Percentiles rank a stretch among this genome's conserved stretches.
These are phyloP conservation scores for Calonectria pseudoturangicola DNA, from an alignment of 2,329 filamentous ascomycete genomes.

Conservation along the genomic window DNA sequence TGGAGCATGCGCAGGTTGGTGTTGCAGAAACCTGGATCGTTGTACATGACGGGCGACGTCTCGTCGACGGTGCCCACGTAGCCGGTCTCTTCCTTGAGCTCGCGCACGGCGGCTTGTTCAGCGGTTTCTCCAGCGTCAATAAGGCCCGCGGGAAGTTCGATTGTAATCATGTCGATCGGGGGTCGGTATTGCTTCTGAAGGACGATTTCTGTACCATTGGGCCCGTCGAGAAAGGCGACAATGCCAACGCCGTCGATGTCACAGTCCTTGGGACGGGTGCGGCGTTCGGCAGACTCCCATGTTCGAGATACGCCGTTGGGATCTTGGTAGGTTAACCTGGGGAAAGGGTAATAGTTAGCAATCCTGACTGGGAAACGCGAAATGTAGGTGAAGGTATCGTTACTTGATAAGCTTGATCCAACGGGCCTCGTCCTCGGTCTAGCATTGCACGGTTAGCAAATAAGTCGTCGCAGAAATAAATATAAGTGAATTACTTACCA, in stretches of 20 bases:
- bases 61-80: constrained; percentile 74
- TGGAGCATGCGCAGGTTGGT: constrained; percentile 83
- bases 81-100: constrained; percentile 80
- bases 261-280: constrained; percentile 76
- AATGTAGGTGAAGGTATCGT: constrained; percentile 10
- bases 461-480: background rate
- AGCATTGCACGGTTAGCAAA: constrained; percentile 6
- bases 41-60: constrained; percentile 80
- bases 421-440: constrained; percentile 72
- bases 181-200: constrained; percentile 82
- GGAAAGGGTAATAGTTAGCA: constrained; percentile 18
- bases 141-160: constrained; percentile 80
- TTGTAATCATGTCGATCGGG: constrained; percentile 74
- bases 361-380: constrained; percentile 1
- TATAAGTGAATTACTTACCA: constrained; percentile 59
- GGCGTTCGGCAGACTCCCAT: constrained; percentile 85
- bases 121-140: constrained; percentile 77
- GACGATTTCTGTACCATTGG: constrained; percentile 72
- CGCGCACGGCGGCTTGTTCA: constrained; percentile 77
- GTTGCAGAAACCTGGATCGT: constrained; percentile 80
- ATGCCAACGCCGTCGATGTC: constrained; percentile 85
- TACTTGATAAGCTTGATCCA: constrained; percentile 78
- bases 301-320: constrained; percentile 74
- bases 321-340: constrained; percentile 78
- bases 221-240: constrained; percentile 78